Evolutionary conservation across 805 yeast species (phyloP).

Genomic region (Wickerhamiella occidentalis): DNA sequence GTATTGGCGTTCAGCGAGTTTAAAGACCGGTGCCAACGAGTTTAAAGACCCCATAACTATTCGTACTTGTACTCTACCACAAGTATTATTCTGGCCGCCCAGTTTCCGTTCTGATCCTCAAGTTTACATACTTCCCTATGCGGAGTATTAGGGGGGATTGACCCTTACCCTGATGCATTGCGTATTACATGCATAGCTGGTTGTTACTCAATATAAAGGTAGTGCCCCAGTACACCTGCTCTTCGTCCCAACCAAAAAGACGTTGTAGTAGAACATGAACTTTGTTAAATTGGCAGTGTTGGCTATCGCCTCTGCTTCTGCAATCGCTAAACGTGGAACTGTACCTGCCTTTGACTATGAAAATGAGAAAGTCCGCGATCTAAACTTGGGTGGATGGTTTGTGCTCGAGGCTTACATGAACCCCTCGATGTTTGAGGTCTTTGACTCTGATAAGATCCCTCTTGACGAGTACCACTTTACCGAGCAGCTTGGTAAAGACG

Average conservation of each 20-base stretch:
- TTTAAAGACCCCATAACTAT: too few species aligned
- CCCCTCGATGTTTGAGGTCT: constrained; percentile 39
- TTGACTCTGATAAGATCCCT: constrained; percentile 35
- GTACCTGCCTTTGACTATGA: constrained; percentile 22
- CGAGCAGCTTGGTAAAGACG: constrained; percentile 45
- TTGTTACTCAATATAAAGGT: not conserved
- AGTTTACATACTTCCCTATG: not conserved
- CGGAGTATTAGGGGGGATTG: not conserved
- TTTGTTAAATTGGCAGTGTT: not conserved
- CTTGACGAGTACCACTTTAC: constrained; percentile 74
- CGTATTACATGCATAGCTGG: not conserved
- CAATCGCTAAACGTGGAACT: not conserved
- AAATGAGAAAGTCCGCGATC: constrained; percentile 31
- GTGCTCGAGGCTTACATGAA: constrained; percentile 79
- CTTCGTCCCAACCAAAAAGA: not conserved
- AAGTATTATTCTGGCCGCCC: too few species aligned
- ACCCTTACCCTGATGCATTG: not conserved
- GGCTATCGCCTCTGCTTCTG: not conserved
- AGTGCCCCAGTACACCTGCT: not conserved
- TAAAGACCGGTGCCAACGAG: too few species aligned
- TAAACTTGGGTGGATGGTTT: constrained; percentile 84
- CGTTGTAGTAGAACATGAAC: not conserved
- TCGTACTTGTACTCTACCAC: too few species aligned
- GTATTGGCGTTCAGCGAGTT: too few species aligned
- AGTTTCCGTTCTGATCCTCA: too few species aligned